Conservation (phyloP, 257 asterid genomes). For the Lantana camara region DNA sequence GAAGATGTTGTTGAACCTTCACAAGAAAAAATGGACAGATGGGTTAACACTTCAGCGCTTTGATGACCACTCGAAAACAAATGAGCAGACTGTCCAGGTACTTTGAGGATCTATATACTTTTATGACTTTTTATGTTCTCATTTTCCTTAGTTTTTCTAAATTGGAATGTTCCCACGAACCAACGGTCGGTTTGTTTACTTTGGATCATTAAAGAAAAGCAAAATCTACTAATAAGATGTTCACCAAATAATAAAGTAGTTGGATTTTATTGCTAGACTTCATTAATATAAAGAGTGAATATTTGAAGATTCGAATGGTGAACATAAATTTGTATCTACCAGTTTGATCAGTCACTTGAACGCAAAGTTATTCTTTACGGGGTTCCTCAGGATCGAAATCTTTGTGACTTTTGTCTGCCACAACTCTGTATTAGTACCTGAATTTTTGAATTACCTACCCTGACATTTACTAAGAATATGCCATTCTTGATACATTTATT, state of each 20-base stretch:
- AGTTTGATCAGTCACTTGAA: too few species aligned
- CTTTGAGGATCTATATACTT: constrained; percentile 18
- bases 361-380: too few species aligned
- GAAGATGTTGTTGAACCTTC: constrained; percentile 81
- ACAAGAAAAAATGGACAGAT: constrained; percentile 87
- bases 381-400: too few species aligned
- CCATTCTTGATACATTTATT: background rate
- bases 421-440: too few species aligned
- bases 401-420: too few species aligned
- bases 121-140: background rate
- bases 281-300: background rate
- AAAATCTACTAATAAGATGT: background rate
- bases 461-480: too few species aligned
- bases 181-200: background rate
- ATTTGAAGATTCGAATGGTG: background rate
- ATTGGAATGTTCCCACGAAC: background rate
- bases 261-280: background rate
- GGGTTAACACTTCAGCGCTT: constrained; percentile 78
- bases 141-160: background rate
- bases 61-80: constrained; percentile 81
- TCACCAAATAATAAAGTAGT: background rate
- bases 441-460: too few species aligned
- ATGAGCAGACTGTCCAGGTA: constrained; percentile 86
- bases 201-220: background rate
- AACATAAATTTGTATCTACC: too few species aligned